Conservation (phyloP, 2,329 filamentous ascomycete genomes). For the Pyrenophora teres region DNA sequence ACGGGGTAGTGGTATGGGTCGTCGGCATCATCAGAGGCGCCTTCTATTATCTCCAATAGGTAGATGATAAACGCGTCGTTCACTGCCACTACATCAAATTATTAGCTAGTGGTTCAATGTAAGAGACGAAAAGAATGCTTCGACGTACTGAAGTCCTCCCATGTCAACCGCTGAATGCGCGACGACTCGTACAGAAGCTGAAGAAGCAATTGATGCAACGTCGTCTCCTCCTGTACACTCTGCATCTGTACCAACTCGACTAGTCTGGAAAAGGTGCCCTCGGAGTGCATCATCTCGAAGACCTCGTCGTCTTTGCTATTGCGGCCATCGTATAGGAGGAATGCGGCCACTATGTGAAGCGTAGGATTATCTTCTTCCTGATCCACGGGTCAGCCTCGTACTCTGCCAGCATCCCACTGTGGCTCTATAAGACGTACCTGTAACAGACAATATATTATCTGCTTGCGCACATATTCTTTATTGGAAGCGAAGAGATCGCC, state of each 20-base stretch:
- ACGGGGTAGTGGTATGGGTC: conserved; percentile 97
- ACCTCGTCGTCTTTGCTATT: conserved; percentile 73
- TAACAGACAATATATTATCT: conserved; percentile 88
- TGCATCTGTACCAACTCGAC: conserved; percentile 77
- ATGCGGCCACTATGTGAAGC: conserved; percentile 81
- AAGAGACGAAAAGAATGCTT: not conserved
- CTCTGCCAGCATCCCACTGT: conserved; percentile 2
- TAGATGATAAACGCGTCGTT: conserved; percentile 81
- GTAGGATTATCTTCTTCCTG: conserved; percentile 83
- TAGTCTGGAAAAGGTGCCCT: conserved; percentile 81
- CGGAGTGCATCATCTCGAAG: conserved; percentile 85
- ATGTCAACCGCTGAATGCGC: conserved; percentile 79
- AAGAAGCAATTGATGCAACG: conserved; percentile 78
- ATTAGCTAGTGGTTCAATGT: not conserved
- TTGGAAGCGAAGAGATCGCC: conserved; percentile 76
- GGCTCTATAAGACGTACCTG: conserved; percentile 54
- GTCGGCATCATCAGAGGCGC: conserved; percentile 80
- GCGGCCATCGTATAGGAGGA: conserved; percentile 86
- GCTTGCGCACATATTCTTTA: conserved; percentile 84
- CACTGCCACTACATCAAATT: conserved; percentile 55
- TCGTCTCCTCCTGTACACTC: conserved; percentile 65
- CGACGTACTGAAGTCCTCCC: conserved; percentile 74
- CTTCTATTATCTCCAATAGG: conserved; percentile 86
- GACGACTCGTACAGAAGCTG: conserved; percentile 97
- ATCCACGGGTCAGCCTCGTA: conserved; percentile 18